These are phyloP conservation scores for Paramecium caudatum DNA, from an alignment of 73 alveolate species.

Conservation along the genomic window DNA sequence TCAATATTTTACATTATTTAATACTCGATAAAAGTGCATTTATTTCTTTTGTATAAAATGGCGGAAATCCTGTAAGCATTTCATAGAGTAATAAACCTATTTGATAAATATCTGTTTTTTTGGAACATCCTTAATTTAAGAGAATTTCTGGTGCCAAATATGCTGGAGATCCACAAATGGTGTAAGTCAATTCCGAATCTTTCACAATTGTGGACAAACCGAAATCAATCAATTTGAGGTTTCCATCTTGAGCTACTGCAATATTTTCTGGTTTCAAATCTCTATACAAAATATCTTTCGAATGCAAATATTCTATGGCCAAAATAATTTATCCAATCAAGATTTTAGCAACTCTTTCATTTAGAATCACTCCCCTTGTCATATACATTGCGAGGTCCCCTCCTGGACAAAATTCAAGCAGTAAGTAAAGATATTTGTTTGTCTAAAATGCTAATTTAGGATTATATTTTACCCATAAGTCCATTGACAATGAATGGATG, in stretches of 20 bases:
- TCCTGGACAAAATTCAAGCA: slow-evolving; percentile 81
- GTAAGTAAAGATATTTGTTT: slow-evolving; percentile 72
- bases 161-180: slow-evolving; percentile 97
- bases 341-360: slow-evolving; percentile 75
- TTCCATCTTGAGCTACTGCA: slow-evolving; percentile 86
- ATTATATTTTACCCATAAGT: slow-evolving; percentile 23
- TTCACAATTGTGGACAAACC: slow-evolving; percentile 90
- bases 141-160: slow-evolving; percentile 98
- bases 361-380: slow-evolving; percentile 49
- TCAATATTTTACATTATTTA: not conserved
- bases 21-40: not conserved
- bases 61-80: slow-evolving; percentile 98
- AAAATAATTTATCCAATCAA: slow-evolving; percentile 81
- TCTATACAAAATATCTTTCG: slow-evolving; percentile 80
- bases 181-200: slow-evolving; percentile 84
- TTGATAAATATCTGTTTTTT: slow-evolving; percentile 95
- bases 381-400: slow-evolving; percentile 81
- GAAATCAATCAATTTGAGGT: slow-evolving; percentile 93
- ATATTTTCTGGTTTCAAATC: slow-evolving; percentile 97
- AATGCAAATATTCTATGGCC: slow-evolving; percentile 81
- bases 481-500: slow-evolving; percentile 81
- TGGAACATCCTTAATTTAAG: slow-evolving; percentile 93
- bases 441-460: slow-evolving; percentile 77
- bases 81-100: slow-evolving; percentile 96
- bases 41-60: slow-evolving; percentile 79